Percentiles rank a stretch among this genome's conserved stretches.
Conservation (phyloP, 768 basidiomycete species). For the Psilocybe cyanescens region DNA sequence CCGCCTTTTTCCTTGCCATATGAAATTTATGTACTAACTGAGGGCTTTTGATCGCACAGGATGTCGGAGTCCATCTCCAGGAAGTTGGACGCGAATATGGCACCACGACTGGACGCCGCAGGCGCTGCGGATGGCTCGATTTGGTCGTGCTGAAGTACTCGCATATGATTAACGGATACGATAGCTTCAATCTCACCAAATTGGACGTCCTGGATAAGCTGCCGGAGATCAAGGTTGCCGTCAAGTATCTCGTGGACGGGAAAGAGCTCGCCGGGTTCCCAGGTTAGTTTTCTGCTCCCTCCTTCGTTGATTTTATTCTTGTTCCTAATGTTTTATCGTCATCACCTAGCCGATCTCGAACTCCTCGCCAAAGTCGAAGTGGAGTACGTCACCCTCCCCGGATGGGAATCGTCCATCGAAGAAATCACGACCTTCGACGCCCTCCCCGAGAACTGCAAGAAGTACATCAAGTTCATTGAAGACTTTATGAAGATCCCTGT, state of each 20-base stretch:
- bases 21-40: conserved; percentile 6
- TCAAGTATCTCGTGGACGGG: conserved; percentile 80
- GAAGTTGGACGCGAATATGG: conserved; percentile 94
- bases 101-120: conserved; percentile 87
- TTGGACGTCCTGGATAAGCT: conserved; percentile 90
- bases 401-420: conserved; percentile 86
- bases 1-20: not conserved
- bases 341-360: conserved; percentile 76
- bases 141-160: conserved; percentile 95
- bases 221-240: conserved; percentile 84
- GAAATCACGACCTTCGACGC: conserved; percentile 64
- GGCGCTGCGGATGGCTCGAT: conserved; percentile 98
- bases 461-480: conserved; percentile 90
- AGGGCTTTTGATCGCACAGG: conserved; percentile 43
- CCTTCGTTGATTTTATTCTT: not conserved
- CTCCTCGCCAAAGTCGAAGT: conserved; percentile 80
- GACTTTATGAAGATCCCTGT: conserved; percentile 70
- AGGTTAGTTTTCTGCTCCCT: conserved; percentile 49
- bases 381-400: conserved; percentile 85
- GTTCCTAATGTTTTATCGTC: not conserved
- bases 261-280: conserved; percentile 85
- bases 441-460: conserved; percentile 83
- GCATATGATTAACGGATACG: conserved; percentile 94
- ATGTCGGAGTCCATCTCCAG: conserved; percentile 85
- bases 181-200: conserved; percentile 92